A percentile compares a stretch with the other conserved stretches of the same genome.
phyloP scores from a whole-genome alignment of 306 rosid genomes.

The Oemleria cerasiformis region DNA sequence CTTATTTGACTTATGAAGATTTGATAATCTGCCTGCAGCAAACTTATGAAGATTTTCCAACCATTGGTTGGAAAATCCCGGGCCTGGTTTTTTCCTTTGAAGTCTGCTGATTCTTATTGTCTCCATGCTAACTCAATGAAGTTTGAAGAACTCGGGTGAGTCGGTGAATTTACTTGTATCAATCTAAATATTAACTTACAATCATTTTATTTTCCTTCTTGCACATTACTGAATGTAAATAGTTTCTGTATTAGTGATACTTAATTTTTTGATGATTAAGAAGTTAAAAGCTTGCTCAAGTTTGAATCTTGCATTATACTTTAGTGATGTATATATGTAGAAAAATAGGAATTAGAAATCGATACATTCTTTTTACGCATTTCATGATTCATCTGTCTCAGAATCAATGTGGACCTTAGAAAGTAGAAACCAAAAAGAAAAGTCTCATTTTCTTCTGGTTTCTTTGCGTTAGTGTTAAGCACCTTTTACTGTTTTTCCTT shows the following conservation, averaged over 20 bases:
- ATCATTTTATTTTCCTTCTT: background rate
- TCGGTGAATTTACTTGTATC: slow-evolving; percentile 8
- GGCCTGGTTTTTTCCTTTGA: background rate
- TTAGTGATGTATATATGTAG: background rate
- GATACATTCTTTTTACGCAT: background rate
- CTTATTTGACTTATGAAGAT: slow-evolving; percentile 6
- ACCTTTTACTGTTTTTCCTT: slow-evolving; percentile 23
- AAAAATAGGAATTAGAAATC: too few relatives aligned
- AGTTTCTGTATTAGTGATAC: background rate
- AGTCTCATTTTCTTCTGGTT: slow-evolving; percentile 5
- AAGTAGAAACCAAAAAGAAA: background rate
- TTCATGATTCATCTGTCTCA: background rate
- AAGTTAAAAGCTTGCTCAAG: background rate
- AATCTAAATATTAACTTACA: background rate
- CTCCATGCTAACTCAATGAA: background rate
- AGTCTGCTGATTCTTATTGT: background rate
- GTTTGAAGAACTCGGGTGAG: background rate
- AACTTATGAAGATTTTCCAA: too few relatives aligned
- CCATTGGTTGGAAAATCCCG: background rate
- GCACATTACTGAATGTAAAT: background rate
- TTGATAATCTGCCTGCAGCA: background rate
- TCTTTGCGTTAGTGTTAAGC: slow-evolving; percentile 18
- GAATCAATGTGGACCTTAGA: background rate
- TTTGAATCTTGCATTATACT: background rate
- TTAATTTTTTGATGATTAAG: background rate